Base-by-base conservation (phyloP, 23 red algal genomes). In the Pyropia yezoensis region DNA sequence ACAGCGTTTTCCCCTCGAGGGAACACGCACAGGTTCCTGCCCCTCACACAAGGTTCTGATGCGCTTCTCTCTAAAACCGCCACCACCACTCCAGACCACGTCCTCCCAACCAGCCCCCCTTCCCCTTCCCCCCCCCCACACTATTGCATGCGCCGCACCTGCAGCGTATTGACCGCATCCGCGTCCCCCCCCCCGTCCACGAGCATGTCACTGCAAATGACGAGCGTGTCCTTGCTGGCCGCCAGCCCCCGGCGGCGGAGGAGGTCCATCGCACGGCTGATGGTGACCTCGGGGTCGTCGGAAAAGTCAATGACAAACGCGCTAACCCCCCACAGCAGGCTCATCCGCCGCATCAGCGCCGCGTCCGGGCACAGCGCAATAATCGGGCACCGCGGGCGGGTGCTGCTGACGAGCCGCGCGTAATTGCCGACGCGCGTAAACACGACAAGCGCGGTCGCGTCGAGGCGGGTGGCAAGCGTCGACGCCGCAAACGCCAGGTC, bases 161-260 rank as follows among this genome's bases (percentile, higher is more conserved):
- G 91, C 57, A 96, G 78, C 5, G 78, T 85, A 34, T 96, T 77
- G 6, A 96, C 91, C 39, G 69, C 78, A 51, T 62, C 63, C 14
- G 66, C 77, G 26, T 85, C 67, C 19, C 68, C 68, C 19, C 52
- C 52, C 11, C 39, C 39, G 19, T 65, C 77, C 18, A 83, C 83
- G 15, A 96, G 80, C 82, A 96, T 85, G 62, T 96, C 91, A 50
- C 91, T 96, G 1, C 80, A 62, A 33, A 96, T 89, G 22, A 88
- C 91, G 16, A 89, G 33, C 26, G 66, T 68, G 49, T 96, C 91
- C 32, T 78, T 78, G 30, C 61, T 88, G 0, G 63, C 61, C 14
- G 69, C 61, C 52, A 85, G 55, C 15, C 73, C 69, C 22, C 74
- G 73, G 33, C 59, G 58, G 30, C 71, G 29, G 62, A 96, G 64